phyloP scores from a whole-genome alignment of 805 yeast species.

The Metschnikowia kofuensis region DNA sequence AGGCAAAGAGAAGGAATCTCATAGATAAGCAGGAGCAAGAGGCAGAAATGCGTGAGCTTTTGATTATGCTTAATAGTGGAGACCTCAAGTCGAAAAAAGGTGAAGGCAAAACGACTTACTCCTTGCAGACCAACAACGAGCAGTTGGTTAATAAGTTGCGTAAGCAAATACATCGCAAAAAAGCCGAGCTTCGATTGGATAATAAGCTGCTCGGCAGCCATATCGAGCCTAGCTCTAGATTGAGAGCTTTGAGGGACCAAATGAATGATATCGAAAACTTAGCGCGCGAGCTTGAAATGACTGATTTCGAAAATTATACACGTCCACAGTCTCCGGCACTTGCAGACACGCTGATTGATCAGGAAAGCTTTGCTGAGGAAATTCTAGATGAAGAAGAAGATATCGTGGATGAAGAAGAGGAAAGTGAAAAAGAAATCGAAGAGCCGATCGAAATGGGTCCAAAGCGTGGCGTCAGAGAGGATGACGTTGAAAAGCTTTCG shows the following conservation, averaged over 20 bases:
- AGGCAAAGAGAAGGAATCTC: conserved; percentile 54
- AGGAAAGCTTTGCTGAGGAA: conserved; percentile 12
- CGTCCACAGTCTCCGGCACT: conserved; percentile 10
- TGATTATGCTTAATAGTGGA: conserved; percentile 56
- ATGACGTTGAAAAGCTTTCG: conserved; percentile 55
- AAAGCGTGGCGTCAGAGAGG: conserved; percentile 41
- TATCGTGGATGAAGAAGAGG: conserved; percentile 9
- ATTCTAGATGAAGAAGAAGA: conserved; percentile 10
- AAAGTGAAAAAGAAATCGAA: conserved; percentile 4
- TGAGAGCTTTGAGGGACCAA: conserved; percentile 71
- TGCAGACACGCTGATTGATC: conserved; percentile 8
- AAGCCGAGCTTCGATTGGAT: conserved; percentile 46
- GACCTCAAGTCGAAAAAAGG: conserved; percentile 31
- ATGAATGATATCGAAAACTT: conserved; percentile 84
- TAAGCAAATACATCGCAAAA: conserved; percentile 44
- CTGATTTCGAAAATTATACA: conserved; percentile 58
- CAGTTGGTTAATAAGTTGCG: conserved; percentile 41
- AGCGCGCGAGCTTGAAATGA: conserved; percentile 83
- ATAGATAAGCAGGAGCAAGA: conserved; percentile 74
- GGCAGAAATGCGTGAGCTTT: conserved; percentile 69
- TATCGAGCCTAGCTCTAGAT: conserved; percentile 73
- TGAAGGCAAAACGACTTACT: conserved; percentile 36
- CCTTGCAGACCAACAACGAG: conserved; percentile 32
- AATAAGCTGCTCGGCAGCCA: conserved; percentile 47
- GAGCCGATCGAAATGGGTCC: conserved; percentile 30